Base-by-base conservation (phyloP, 108 stramenopile genomes). In the Chaetoceros muelleri region DNA sequence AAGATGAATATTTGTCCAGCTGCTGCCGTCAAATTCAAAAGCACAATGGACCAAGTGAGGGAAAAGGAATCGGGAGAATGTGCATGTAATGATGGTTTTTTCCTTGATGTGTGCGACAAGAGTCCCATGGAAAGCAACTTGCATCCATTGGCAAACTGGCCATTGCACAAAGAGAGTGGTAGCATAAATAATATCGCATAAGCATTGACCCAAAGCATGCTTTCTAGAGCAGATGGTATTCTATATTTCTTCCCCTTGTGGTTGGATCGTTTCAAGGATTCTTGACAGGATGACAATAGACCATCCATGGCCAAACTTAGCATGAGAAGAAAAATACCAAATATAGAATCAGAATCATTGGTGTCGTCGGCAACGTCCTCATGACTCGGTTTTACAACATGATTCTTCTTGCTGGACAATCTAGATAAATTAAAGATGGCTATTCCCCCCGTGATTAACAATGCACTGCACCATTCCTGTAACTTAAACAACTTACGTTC, bases 1-100 rank as follows among this genome's bases (percentile, higher is more conserved):
- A 95, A 97, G 58, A 97, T 91, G 71, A 96, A 97, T n/a, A 95
- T 85, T 61, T 97, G 96, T 5, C 96, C 96, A 3, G 79, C 22
- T 0, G 89, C 85, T 2, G 87, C 86, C 1, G 84, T 69, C 22
- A 69, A 52, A 58, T 84, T 92, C 44, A 87, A 57, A 21, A 79
- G 68, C 22, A 45, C 64, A 68, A 23, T 66, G 25, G 44, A 66
- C 49, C 24, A 22, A 51, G 13, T 25, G 2, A 65, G 21, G 24
- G 63, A 44, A 2, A 80, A 30, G 55, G 58, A 23, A 8, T 57
- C 25, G 18, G 46, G 28, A 49, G 61, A 40, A 13, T 55, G n/a
- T 28, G 46, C 61, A 55, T 65, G 62, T 2, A 69, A 1, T n/a
- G n/a, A n/a, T n/a, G n/a, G n/a, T n/a, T n/a, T n/a, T n/a, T n/a